phyloP scores from a whole-genome alignment of 805 yeast genomes.

The Sugiyamaella lignohabitans region DNA sequence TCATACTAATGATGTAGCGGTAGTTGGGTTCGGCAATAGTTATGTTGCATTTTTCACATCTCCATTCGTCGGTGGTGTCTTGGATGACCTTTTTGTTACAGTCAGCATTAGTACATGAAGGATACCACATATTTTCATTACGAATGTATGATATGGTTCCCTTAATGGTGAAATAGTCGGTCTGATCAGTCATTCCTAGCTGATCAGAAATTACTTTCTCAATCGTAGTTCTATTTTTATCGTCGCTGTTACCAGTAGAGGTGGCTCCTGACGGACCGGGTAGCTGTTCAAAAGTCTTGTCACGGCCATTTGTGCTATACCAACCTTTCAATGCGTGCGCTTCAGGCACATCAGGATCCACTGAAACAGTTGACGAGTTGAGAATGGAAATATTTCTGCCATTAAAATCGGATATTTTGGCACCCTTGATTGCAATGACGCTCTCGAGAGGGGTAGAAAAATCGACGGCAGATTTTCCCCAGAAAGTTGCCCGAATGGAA shows the following conservation, averaged over 20 bases:
- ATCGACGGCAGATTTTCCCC: slow-evolving; percentile 84
- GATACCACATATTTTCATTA: slow-evolving; percentile 75
- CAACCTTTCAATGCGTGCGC: slow-evolving; percentile 88
- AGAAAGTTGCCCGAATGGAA: slow-evolving; percentile 72
- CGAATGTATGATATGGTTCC: slow-evolving; percentile 62
- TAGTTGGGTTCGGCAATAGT: slow-evolving; percentile 62
- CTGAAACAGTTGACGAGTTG: slow-evolving; percentile 64
- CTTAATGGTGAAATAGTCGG: slow-evolving; percentile 70
- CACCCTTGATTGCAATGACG: slow-evolving; percentile 88
- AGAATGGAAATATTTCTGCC: slow-evolving; percentile 80
- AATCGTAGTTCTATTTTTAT: slow-evolving; percentile 54
- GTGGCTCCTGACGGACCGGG: slow-evolving; percentile 35
- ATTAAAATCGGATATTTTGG: slow-evolving; percentile 78
- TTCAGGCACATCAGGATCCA: slow-evolving; percentile 85
- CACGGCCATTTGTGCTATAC: slow-evolving; percentile 77
- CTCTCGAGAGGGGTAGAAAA: slow-evolving; percentile 55
- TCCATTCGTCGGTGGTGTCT: slow-evolving; percentile 69
- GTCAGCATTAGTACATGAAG: slow-evolving; percentile 67
- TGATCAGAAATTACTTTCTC: slow-evolving; percentile 58
- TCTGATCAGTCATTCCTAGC: slow-evolving; percentile 66
- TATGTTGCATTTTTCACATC: slow-evolving; percentile 87
- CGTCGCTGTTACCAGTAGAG: slow-evolving; percentile 32
- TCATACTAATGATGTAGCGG: slow-evolving; percentile 71
- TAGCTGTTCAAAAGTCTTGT: slow-evolving; percentile 52
- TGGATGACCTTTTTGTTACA: slow-evolving; percentile 84